Conservation (phyloP, 768 basidiomycete species). For the Rhizopogon sp. region DNA sequence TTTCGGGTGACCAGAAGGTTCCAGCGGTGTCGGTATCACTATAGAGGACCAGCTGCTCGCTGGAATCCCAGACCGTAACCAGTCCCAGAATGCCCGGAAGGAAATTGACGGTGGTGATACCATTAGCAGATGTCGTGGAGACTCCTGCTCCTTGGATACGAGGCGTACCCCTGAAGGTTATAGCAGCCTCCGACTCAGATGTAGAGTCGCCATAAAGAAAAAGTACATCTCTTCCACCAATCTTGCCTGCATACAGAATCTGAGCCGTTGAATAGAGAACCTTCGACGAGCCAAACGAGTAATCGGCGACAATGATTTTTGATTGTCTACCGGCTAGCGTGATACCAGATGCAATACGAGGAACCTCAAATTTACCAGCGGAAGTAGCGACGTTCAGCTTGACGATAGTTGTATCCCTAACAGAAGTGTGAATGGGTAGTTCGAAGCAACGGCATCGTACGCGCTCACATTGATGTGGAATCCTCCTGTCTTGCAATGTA, state of each 20-base stretch:
- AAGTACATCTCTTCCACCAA: slow-evolving; percentile 58
- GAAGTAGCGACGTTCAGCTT: slow-evolving; percentile 55
- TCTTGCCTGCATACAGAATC: slow-evolving; percentile 60
- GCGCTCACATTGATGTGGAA: slow-evolving; percentile 59
- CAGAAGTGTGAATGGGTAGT: not conserved
- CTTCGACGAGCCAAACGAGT: slow-evolving; percentile 57
- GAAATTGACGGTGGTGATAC: slow-evolving; percentile 45
- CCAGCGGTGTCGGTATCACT: slow-evolving; percentile 61
- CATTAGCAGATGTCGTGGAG: slow-evolving; percentile 20
- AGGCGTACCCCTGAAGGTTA: slow-evolving; percentile 43
- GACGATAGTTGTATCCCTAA: slow-evolving; percentile 40
- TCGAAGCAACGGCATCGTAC: not conserved
- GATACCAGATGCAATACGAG: slow-evolving; percentile 47
- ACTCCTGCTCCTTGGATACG: slow-evolving; percentile 27
- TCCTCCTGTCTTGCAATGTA: slow-evolving; percentile 65
- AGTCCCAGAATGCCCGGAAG: slow-evolving; percentile 53
- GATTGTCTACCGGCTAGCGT: slow-evolving; percentile 67
- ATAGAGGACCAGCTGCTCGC: slow-evolving; percentile 62
- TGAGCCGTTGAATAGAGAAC: slow-evolving; percentile 70
- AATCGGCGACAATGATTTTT: slow-evolving; percentile 69
- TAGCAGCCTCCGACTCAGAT: slow-evolving; percentile 51
- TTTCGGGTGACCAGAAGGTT: slow-evolving; percentile 73
- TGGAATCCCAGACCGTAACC: slow-evolving; percentile 61
- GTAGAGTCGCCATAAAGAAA: slow-evolving; percentile 54
- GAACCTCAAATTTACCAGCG: slow-evolving; percentile 48